These are phyloP conservation scores for Tolypocladium tundrense DNA, from an alignment of 2,329 filamentous ascomycete species.

Conservation along the genomic window DNA sequence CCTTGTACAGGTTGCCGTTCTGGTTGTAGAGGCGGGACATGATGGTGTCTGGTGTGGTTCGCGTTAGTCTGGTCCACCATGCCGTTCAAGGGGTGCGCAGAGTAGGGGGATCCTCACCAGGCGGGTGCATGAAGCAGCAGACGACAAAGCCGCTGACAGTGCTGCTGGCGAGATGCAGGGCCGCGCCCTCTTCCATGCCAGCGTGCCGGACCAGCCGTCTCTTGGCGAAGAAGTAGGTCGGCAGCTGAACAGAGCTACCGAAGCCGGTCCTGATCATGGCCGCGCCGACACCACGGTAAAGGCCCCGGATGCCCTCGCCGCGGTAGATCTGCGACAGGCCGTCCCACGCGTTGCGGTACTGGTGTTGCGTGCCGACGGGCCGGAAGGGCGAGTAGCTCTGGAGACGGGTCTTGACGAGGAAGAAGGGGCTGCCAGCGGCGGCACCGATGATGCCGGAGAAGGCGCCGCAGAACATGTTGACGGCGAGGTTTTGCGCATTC, in stretches of 20 bases:
- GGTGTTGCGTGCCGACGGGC: conserved; percentile 93
- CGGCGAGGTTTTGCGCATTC: conserved; percentile 68
- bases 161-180: conserved; percentile 80
- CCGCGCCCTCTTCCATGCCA: conserved; percentile 82
- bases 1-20: conserved; percentile 90
- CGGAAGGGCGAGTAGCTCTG: conserved; percentile 90
- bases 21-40: conserved; percentile 99
- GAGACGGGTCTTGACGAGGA: conserved; percentile 91
- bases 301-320: conserved; percentile 64
- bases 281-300: conserved; percentile 85
- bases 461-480: conserved; percentile 93
- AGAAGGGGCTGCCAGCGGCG: conserved; percentile 89
- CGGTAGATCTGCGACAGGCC: conserved; percentile 72
- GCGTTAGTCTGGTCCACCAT: not conserved
- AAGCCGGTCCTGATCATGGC: conserved; percentile 96
- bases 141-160: conserved; percentile 90
- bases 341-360: conserved; percentile 77
- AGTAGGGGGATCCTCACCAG: conserved; percentile 48
- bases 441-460: conserved; percentile 83
- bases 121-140: conserved; percentile 96
- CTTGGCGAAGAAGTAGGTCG: conserved; percentile 98
- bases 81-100: not conserved
- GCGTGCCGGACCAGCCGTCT: conserved; percentile 70
- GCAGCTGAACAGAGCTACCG: conserved; percentile 89
- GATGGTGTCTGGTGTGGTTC: conserved; percentile 59